Conservation (phyloP, 2,329 filamentous ascomycete species). For the Lomentospora prolificans region DNA sequence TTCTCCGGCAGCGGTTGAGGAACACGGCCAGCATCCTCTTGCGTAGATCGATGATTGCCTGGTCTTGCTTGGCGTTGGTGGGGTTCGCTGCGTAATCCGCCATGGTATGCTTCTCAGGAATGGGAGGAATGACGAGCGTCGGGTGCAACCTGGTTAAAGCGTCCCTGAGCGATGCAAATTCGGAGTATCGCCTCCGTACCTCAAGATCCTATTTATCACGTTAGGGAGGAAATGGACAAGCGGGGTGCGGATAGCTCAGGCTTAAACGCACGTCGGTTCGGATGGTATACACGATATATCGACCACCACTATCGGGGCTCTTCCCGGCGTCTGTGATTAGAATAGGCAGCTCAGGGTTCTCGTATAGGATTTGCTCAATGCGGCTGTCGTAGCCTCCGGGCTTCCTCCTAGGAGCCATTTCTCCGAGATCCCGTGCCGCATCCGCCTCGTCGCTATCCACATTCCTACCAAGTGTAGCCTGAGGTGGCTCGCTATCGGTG, state of each 20-base stretch:
- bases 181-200: slow-evolving; percentile 89
- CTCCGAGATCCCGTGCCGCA: slow-evolving; percentile 27
- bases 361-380: slow-evolving; percentile 94
- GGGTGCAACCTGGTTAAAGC: slow-evolving; percentile 87
- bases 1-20: slow-evolving; percentile 81
- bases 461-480: slow-evolving; percentile 14
- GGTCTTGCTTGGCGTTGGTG: slow-evolving; percentile 95
- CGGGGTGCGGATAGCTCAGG: not conserved
- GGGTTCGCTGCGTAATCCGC: slow-evolving; percentile 97
- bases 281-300: slow-evolving; percentile 96
- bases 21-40: slow-evolving; percentile 98
- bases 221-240: slow-evolving; percentile 2
- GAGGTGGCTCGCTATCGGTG: slow-evolving; percentile 37
- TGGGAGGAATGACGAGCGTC: slow-evolving; percentile 89
- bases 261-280: slow-evolving; percentile 65
- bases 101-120: slow-evolving; percentile 98
- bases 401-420: slow-evolving; percentile 50
- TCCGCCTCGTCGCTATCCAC: slow-evolving; percentile 38
- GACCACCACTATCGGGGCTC: slow-evolving; percentile 81
- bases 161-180: slow-evolving; percentile 84
- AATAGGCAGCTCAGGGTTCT: slow-evolving; percentile 83
- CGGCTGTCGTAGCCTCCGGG: slow-evolving; percentile 88
- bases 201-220: slow-evolving; percentile 64
- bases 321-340: slow-evolving; percentile 93
- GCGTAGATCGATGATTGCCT: slow-evolving; percentile 88